Base-by-base conservation (phyloP, 345 rosid genomes). In the Noccaea caerulescens region DNA sequence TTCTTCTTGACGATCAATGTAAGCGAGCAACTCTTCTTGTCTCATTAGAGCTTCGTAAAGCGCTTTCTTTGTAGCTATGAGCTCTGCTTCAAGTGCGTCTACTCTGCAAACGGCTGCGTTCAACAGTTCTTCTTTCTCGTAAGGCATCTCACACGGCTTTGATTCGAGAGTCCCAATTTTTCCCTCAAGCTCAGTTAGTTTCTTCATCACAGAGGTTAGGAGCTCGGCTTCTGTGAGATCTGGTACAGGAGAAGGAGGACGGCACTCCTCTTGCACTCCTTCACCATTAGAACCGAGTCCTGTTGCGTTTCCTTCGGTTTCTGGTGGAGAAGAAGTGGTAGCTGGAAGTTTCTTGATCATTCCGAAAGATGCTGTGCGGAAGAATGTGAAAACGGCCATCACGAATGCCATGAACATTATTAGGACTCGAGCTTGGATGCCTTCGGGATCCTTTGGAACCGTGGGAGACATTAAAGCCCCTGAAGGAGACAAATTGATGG, bases 101-200 rank as follows among this genome's bases (percentile, higher is more conserved):
- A 94, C 99, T 13, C 99, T 94, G 74, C 96, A 95, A 10, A 95
- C 97, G 4, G 99, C 99, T 52, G 98, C 99, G 83, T 88, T 88
- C 55, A 95, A 80, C 72, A 95, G 75, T 72, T 95, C 99, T 82
- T 82, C 99, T 83, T 95, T 95, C 84, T 92, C 98, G 10, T 55
- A 85, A 46, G 99, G 99, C 99, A 95, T 95, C 81, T 84, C 97
- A 41, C 84, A 75, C 37, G 98, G 99, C 80, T 88, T 95, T 53
- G 92, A 78, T 77, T 86, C 89, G 46, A 95, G 90, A 2, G 88
- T 88, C 54, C 80, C 85, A 10, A 92, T 91, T 80, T 92, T 95
- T 72, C 81, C 89, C 84, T 95, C 99, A 0, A 95, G 88, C 80
- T 88, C 98, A 30, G 85, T 85, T 20, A 95, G 81, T 77, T 89